Evolutionary conservation across 805 yeast genomes (phyloP).

Genomic region (Sporopachydermia lactativora): DNA sequence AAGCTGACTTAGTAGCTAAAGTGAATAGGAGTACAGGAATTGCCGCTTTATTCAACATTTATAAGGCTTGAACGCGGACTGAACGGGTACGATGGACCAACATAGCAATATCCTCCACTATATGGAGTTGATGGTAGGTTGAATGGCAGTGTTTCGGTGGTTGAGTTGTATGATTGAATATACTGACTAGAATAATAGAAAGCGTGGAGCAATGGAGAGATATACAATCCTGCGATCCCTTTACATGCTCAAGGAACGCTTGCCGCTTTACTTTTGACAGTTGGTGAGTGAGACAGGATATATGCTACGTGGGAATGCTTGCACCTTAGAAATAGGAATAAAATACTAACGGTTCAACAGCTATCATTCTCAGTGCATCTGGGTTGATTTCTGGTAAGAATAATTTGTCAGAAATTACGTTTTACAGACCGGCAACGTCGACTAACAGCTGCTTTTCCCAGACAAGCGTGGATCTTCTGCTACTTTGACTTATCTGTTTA

Average conservation of each 20-base stretch:
- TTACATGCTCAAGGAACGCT: constrained; percentile 12
- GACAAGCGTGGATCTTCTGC: constrained; percentile 9
- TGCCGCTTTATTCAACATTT: not conserved
- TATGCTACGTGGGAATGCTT: not conserved
- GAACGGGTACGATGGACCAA: constrained; percentile 4
- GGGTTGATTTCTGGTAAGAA: constrained; percentile 8
- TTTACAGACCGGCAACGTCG: not conserved
- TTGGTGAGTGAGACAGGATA: constrained; percentile 7
- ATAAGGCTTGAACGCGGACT: not conserved
- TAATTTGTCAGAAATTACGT: not conserved
- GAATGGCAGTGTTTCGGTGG: no score
- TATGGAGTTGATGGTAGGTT: constrained; percentile 1
- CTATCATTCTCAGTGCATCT: constrained; percentile 12
- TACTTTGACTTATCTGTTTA: constrained; percentile 12
- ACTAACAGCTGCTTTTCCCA: not conserved
- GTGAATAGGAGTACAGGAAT: not conserved
- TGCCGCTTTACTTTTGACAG: constrained; percentile 9
- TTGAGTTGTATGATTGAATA: not conserved
- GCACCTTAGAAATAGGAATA: not conserved
- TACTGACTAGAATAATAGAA: not conserved
- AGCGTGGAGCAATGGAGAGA: not conserved
- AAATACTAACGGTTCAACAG: constrained; percentile 6
- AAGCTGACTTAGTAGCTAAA: not conserved
- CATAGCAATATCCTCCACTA: no score
- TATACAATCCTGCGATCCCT: constrained; percentile 11